Evolutionary conservation across 75 land plant species (phyloP).

Genomic region (Selaginella moellendorffii): DNA sequence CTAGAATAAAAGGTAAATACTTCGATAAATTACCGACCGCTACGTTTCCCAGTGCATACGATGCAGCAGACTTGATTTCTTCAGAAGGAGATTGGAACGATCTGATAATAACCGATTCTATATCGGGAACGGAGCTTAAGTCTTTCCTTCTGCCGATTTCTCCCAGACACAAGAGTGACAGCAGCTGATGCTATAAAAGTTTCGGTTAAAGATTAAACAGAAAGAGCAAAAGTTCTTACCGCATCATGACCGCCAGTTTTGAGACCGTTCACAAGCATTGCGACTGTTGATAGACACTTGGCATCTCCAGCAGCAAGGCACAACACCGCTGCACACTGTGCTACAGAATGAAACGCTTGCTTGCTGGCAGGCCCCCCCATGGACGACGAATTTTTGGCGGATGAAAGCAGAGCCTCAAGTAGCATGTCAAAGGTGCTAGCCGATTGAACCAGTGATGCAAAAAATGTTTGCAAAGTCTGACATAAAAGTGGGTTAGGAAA

Average conservation of each 20-base stretch:
- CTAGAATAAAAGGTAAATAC: slow-evolving; percentile 84
- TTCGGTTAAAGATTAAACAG: too few species aligned
- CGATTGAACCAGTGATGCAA: slow-evolving; percentile 68
- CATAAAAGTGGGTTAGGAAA: background rate
- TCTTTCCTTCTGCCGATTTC: slow-evolving; percentile 96
- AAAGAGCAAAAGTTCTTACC: too few species aligned
- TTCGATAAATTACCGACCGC: slow-evolving; percentile 89
- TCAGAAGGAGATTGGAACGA: slow-evolving; percentile 98
- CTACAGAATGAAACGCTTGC: slow-evolving; percentile 81
- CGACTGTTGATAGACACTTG: slow-evolving; percentile 73
- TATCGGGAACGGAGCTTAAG: slow-evolving; percentile 57
- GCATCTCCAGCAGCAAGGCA: slow-evolving; percentile 94
- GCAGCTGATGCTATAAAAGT: slow-evolving; percentile 21
- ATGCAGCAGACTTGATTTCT: slow-evolving; percentile 97
- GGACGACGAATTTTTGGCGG: slow-evolving; percentile 62
- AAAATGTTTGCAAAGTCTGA: slow-evolving; percentile 80
- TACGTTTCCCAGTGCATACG: slow-evolving; percentile 93
- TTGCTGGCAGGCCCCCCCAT: slow-evolving; percentile 44
- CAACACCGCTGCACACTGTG: slow-evolving; percentile 93
- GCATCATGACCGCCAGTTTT: slow-evolving; percentile 46
- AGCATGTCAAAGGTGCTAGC: slow-evolving; percentile 73
- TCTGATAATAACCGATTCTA: slow-evolving; percentile 79
- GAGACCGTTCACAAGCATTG: slow-evolving; percentile 64
- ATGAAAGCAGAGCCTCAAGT: slow-evolving; percentile 77
- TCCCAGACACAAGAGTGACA: slow-evolving; percentile 83